Evolutionary conservation across 352 stramenopile genomes (phyloP).

Genomic region (Pythium brachiatum): DNA sequence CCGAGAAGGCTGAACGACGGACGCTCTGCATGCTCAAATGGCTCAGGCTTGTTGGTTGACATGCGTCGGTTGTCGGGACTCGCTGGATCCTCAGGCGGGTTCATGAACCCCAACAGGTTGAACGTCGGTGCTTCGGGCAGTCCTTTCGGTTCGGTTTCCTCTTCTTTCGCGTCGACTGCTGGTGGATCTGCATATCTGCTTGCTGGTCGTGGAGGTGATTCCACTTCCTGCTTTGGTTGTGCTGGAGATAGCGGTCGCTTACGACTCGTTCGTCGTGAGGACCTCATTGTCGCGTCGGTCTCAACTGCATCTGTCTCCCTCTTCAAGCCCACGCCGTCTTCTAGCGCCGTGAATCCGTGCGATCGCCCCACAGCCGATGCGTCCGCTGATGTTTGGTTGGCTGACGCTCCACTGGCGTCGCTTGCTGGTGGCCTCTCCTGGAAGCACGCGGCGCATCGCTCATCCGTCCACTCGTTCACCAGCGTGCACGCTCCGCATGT

Average conservation of each 20-base stretch:
- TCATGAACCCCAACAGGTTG: conserved; percentile 19
- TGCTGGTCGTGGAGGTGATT: neutral
- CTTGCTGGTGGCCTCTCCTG: conserved; percentile 11
- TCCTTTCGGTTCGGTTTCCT: neutral
- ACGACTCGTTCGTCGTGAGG: neutral
- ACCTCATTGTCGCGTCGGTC: neutral
- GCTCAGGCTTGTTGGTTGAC: neutral
- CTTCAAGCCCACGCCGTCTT: neutral
- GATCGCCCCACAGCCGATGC: neutral
- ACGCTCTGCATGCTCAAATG: no score
- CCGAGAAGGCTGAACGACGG: conserved; percentile 7
- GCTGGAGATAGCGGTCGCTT: conserved; percentile 4
- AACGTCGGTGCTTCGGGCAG: conserved; percentile 21
- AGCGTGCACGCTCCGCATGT: conserved; percentile 12
- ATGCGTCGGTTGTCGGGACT: neutral
- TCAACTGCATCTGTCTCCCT: neutral
- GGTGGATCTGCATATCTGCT: neutral
- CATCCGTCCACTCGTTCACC: conserved; percentile 18
- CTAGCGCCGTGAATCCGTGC: neutral
- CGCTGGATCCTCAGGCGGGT: neutral
- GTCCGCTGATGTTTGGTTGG: neutral
- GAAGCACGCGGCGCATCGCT: conserved; percentile 13
- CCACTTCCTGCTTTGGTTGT: neutral
- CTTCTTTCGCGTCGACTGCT: neutral
- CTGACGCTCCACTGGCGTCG: neutral